Conservation (phyloP, 768 basidiomycete genomes). For the Serpula lacrymans region DNA sequence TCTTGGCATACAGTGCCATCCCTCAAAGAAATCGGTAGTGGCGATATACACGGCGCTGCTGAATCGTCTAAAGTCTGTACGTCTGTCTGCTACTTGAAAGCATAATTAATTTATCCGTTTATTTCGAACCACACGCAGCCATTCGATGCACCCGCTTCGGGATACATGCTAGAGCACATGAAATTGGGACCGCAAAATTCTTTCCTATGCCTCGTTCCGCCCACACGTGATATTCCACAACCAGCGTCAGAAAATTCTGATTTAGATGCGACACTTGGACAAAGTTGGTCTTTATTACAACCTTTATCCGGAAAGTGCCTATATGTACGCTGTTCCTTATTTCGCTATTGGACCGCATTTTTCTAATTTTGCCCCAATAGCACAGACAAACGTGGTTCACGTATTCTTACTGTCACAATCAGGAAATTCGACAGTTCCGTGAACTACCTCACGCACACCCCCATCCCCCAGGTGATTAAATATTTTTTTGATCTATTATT, state of each 20-base stretch:
- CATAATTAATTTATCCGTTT: constrained; percentile 12
- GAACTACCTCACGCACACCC: constrained; percentile 66
- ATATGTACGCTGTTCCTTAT: constrained; percentile 58
- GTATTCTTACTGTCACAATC: constrained; percentile 94
- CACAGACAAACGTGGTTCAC: constrained; percentile 94
- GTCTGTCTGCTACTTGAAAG: constrained; percentile 25
- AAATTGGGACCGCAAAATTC: constrained; percentile 65
- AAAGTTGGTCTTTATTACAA: constrained; percentile 80
- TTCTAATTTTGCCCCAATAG: constrained; percentile 41
- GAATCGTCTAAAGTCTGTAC: constrained; percentile 30
- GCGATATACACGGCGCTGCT: constrained; percentile 33
- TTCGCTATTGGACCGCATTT: constrained; percentile 22
- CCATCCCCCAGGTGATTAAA: constrained; percentile 59
- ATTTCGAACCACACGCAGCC: constrained; percentile 16
- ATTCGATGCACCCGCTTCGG: constrained; percentile 16
- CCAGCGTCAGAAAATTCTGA: constrained; percentile 50
- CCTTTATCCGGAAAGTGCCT: constrained; percentile 78
- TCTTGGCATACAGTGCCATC: constrained; percentile 35
- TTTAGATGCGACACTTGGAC: constrained; percentile 61
- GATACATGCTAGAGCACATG: constrained; percentile 68
- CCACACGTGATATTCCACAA: constrained; percentile 45
- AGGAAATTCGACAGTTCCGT: constrained; percentile 94
- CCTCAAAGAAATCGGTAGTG: constrained; percentile 60
- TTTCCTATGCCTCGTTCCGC: constrained; percentile 79
- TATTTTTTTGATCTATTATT: constrained; percentile 21